Evolutionary conservation across 1,139 yeast species (phyloP).

Genomic region (Arxiozyma telluris): DNA sequence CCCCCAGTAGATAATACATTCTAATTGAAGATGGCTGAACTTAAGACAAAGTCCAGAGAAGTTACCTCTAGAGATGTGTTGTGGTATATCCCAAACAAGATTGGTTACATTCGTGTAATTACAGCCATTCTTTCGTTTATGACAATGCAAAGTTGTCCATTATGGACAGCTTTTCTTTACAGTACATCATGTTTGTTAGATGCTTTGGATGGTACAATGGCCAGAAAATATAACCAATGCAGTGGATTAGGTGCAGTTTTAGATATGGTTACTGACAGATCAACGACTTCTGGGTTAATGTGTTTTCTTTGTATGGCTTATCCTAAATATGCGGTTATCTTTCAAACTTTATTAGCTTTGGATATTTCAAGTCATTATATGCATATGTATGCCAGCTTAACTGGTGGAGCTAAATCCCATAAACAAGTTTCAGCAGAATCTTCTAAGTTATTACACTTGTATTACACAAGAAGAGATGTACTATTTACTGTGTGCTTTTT

Average conservation of each 20-base stretch:
- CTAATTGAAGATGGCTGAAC: background rate
- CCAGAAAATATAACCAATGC: conserved; percentile 80
- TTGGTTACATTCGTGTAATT: conserved; percentile 77
- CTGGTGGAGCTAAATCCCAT: conserved; percentile 72
- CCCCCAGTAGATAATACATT: background rate
- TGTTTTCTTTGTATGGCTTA: conserved; percentile 77
- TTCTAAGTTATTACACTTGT: conserved; percentile 65
- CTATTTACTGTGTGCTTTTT: conserved; percentile 84
- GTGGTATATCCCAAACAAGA: conserved; percentile 78
- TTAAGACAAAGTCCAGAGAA: background rate
- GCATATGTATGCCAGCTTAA: conserved; percentile 95
- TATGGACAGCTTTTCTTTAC: conserved; percentile 65
- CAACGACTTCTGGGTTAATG: conserved; percentile 86
- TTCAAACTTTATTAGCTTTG: conserved; percentile 78
- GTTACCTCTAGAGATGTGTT: conserved; percentile 42
- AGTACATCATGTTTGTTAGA: conserved; percentile 86
- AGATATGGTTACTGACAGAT: conserved; percentile 98
- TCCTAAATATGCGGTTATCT: conserved; percentile 51
- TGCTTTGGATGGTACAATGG: conserved; percentile 95
- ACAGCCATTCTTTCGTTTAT: conserved; percentile 73
- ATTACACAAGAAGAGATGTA: conserved; percentile 78
- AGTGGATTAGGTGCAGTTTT: conserved; percentile 91
- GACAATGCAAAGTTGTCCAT: conserved; percentile 78
- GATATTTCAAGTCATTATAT: conserved; percentile 95
- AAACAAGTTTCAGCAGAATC: conserved; percentile 71